Evolutionary conservation across 192 early-diverging fungal species (phyloP).

Genomic region (Phycomyces blakesleeanus): DNA sequence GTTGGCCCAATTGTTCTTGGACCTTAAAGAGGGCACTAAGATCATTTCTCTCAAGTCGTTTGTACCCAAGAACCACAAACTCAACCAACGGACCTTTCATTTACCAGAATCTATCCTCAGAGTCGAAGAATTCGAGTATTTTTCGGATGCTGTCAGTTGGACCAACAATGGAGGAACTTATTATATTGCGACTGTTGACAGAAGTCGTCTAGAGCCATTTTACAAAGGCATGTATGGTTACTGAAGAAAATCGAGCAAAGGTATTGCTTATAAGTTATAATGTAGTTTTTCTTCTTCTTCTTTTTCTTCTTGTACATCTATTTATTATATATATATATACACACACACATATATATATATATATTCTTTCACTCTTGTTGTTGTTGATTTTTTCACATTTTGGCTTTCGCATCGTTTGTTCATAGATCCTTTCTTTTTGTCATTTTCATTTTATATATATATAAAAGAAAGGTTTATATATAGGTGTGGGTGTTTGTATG

Average conservation of each 20-base stretch:
- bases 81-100: slow-evolving; percentile 67
- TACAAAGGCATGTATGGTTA: slow-evolving; percentile 24
- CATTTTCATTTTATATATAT: too few relatives aligned
- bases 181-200: slow-evolving; percentile 77
- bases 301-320: too few relatives aligned
- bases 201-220: slow-evolving; percentile 48
- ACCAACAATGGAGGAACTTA: slow-evolving; percentile 76
- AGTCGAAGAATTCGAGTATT: slow-evolving; percentile 63
- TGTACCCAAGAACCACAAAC: slow-evolving; percentile 72
- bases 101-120: slow-evolving; percentile 68
- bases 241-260: not conserved
- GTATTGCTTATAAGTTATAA: too few relatives aligned
- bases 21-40: slow-evolving; percentile 82
- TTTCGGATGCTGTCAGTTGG: slow-evolving; percentile 73
- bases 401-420: too few relatives aligned
- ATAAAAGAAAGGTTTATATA: too few relatives aligned
- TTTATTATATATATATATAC: too few relatives aligned
- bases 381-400: too few relatives aligned
- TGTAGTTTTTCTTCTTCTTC: too few relatives aligned
- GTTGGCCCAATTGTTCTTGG: slow-evolving; percentile 81
- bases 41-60: slow-evolving; percentile 87
- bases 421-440: too few relatives aligned
- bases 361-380: too few relatives aligned
- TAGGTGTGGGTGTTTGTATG: too few relatives aligned
- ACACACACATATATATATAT: too few relatives aligned